Evolutionary conservation across 768 basidiomycete genomes (phyloP).

Genomic region (Tephrocybe rancida): DNA sequence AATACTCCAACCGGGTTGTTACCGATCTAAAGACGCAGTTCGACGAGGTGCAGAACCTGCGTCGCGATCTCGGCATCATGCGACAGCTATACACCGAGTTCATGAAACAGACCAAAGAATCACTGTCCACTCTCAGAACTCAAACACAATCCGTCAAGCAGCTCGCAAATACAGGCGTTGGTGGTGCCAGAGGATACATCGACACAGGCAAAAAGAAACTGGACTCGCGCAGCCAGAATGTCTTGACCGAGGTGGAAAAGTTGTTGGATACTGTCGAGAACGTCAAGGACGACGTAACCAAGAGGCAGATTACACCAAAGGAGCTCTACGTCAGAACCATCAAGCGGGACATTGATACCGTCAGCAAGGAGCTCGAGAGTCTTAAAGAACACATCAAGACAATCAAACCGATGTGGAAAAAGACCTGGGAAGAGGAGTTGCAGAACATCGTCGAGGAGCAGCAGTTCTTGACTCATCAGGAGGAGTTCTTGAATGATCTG

Average conservation of each 20-base stretch:
- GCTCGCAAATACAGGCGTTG: constrained; percentile 78
- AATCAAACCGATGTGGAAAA: constrained; percentile 96
- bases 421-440: constrained; percentile 97
- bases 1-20: constrained; percentile 74
- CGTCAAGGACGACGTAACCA: constrained; percentile 89
- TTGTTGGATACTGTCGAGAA: constrained; percentile 89
- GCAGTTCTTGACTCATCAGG: constrained; percentile 90
- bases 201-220: constrained; percentile 91
- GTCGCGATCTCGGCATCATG: constrained; percentile 92
- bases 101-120: constrained; percentile 87
- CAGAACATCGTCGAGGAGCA: constrained; percentile 98
- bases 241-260: constrained; percentile 91
- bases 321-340: constrained; percentile 68
- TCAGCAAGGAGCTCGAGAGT: constrained; percentile 70
- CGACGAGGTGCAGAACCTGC: constrained; percentile 92
- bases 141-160: constrained; percentile 91
- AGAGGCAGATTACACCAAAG: constrained; percentile 85
- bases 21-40: constrained; percentile 89
- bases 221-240: constrained; percentile 87
- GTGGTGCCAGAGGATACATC: constrained; percentile 86
- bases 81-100: constrained; percentile 95
- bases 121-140: constrained; percentile 72
- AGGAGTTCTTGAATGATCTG: constrained; percentile 87
- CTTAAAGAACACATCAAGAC: constrained; percentile 85
- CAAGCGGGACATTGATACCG: constrained; percentile 68